phyloP scores from a whole-genome alignment of 2,329 filamentous ascomycete species.

The Ophiocordyceps australis region DNA sequence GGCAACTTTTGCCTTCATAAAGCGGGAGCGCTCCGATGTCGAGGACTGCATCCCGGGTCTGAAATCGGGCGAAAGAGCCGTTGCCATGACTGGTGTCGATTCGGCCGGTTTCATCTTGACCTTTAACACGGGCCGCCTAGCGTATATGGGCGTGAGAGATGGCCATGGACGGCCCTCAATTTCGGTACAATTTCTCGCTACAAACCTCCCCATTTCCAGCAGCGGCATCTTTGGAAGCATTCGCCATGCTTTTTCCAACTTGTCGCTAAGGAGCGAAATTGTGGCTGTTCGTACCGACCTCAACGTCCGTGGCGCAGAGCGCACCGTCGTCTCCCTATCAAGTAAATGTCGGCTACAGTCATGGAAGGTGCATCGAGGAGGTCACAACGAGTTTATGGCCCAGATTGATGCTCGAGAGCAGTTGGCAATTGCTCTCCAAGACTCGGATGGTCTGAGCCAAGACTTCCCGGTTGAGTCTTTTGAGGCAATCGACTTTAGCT shows the following conservation, averaged over 20 bases:
- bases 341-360: constrained; percentile 60
- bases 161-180: constrained; percentile 72
- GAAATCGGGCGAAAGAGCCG: constrained; percentile 60
- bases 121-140: constrained; percentile 71
- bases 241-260: constrained; percentile 53
- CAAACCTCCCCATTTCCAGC: constrained; percentile 31
- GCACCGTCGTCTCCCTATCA: constrained; percentile 67
- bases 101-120: constrained; percentile 70
- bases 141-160: constrained; percentile 74
- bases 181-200: constrained; percentile 57
- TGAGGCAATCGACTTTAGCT: constrained; percentile 65
- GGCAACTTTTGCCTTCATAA: constrained; percentile 66
- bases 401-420: constrained; percentile 53
- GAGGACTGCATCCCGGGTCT: constrained; percentile 59
- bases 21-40: constrained; percentile 63
- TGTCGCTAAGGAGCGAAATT: constrained; percentile 57
- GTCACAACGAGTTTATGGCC: constrained; percentile 56
- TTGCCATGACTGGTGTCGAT: constrained; percentile 67
- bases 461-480: constrained; percentile 39
- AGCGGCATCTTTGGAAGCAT: constrained; percentile 67
- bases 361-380: constrained; percentile 81
- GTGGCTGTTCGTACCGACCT: constrained; percentile 62
- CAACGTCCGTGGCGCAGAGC: constrained; percentile 58
- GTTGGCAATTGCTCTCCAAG: constrained; percentile 43
- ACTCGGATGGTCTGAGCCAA: constrained; percentile 27